Conservation (phyloP, 116 monocot species). For the Iris pallida region DNA sequence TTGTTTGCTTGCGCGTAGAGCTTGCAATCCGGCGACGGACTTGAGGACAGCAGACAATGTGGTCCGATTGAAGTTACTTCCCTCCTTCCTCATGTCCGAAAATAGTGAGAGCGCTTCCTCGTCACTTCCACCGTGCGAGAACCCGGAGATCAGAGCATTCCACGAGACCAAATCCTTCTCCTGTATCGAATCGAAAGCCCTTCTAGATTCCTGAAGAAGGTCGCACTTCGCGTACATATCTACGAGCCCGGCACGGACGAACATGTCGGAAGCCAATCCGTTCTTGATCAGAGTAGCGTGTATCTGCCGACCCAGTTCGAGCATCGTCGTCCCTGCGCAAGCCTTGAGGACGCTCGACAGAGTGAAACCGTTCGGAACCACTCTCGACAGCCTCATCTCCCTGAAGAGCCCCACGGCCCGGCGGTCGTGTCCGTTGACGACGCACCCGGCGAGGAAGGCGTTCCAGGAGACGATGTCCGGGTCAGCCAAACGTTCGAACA, state of each 20-base stretch:
- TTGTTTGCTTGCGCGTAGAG: conserved; percentile 26
- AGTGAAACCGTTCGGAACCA: conserved; percentile 53
- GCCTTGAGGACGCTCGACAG: conserved; percentile 68
- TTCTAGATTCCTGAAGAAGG: conserved; percentile 28
- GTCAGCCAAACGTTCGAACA: conserved; percentile 35
- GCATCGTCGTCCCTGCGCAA: conserved; percentile 40
- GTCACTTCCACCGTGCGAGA: conserved; percentile 43
- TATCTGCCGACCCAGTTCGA: conserved; percentile 48
- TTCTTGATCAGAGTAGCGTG: conserved; percentile 46
- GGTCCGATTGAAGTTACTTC: conserved; percentile 46
- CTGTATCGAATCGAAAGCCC: conserved; percentile 38
- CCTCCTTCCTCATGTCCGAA: conserved; percentile 43
- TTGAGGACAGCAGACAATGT: conserved; percentile 66
- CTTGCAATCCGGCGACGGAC: conserved; percentile 47
- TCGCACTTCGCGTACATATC: conserved; percentile 74
- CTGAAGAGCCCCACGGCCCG: conserved; percentile 39
- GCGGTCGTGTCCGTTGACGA: conserved; percentile 39
- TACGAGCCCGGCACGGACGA: conserved; percentile 65
- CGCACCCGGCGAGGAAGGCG: conserved; percentile 65
- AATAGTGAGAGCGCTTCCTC: conserved; percentile 44
- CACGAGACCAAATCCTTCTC: conserved; percentile 52
- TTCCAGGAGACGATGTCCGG: conserved; percentile 72
- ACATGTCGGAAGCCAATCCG: conserved; percentile 32
- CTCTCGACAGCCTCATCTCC: conserved; percentile 46
- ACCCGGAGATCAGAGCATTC: conserved; percentile 81